Percentiles rank a stretch among this genome's conserved stretches.
phyloP scores from a whole-genome alignment of 1,139 yeast species.

The Hansenula lynferdii region DNA sequence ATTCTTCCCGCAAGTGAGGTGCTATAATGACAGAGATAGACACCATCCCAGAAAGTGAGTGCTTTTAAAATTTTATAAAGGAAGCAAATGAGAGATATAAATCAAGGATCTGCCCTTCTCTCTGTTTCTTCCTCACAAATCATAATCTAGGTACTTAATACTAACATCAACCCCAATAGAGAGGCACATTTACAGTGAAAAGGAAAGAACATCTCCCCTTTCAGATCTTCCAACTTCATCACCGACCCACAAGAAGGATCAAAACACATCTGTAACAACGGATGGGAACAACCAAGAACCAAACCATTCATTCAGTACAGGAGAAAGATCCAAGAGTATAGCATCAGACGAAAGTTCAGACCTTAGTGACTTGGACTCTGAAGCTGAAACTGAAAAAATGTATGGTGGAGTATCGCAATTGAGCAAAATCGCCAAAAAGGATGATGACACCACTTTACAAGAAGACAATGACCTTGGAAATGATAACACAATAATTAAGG shows the following conservation, averaged over 20 bases:
- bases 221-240: slow-evolving; percentile 1
- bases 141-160: neutral
- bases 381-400: slow-evolving; percentile 79
- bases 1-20: neutral
- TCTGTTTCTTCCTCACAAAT: no score
- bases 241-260: neutral
- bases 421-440: slow-evolving; percentile 30
- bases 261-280: neutral
- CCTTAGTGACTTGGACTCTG: slow-evolving; percentile 61
- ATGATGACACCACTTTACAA: slow-evolving; percentile 9
- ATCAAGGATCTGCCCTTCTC: no score
- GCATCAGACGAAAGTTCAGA: slow-evolving; percentile 37
- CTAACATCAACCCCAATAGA: neutral
- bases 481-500: slow-evolving; percentile 16
- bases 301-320: neutral
- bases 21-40: slow-evolving; percentile 1
- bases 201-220: slow-evolving; percentile 2
- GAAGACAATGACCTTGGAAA: slow-evolving; percentile 3
- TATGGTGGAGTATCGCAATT: slow-evolving; percentile 41
- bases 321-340: slow-evolving; percentile 9
- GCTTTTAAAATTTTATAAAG: no score
- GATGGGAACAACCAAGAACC: neutral
- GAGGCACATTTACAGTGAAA: slow-evolving; percentile 1
- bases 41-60: slow-evolving; percentile 1
- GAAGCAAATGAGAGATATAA: no score